Base-by-base conservation (phyloP, 2,329 filamentous ascomycete genomes). In the Curvularia lunata region DNA sequence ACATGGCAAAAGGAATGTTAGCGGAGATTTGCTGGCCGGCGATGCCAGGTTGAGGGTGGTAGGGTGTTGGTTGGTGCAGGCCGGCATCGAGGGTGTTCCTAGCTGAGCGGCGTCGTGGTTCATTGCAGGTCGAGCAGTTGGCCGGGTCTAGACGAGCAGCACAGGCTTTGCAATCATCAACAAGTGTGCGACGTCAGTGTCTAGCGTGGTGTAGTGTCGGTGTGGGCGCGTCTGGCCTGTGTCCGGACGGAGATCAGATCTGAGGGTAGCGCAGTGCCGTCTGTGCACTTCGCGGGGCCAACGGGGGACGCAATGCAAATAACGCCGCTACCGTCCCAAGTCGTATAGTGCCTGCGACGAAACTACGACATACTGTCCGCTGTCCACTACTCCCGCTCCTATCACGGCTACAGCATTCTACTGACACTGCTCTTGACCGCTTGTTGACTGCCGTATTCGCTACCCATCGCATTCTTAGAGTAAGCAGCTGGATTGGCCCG, bases 241-340 rank as follows among this genome's bases (percentile, higher is more conserved):
- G 56, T 54, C 49, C 41, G 30, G 38, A 50, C 38, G 58, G 40
- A 41, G 55, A 59, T 59, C 43, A 54, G 49, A 51, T 57, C 49
- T 53, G 56, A 57, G 41, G 41, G 23, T 61, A 61, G 57, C 54
- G 56, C 52, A 52, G 57, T 53, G 37, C 54, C 38, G 62, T 63
- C 62, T 64, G 64, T 67, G 64, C 55, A 49, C 40, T 54, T 58
- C 55, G 55, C 64, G 61, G 64, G 63, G 64, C 62, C 60, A 61
- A 41, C 52, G 49, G 48, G 38, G 54, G 59, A 25, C 55, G 56
- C 61, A 51, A 60, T 60, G 63, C 63, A 65, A 64, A 63, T 63
- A 62, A 54, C 48, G 58, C 54, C 58, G 54, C 47, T 53, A 54
- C 51, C 52, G 61, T 58, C 61, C 61, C 57, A 41, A 56, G 56